These are phyloP conservation scores for Penicillium hesseltinei DNA, from an alignment of 2,329 filamentous ascomycete genomes.

Conservation along the genomic window DNA sequence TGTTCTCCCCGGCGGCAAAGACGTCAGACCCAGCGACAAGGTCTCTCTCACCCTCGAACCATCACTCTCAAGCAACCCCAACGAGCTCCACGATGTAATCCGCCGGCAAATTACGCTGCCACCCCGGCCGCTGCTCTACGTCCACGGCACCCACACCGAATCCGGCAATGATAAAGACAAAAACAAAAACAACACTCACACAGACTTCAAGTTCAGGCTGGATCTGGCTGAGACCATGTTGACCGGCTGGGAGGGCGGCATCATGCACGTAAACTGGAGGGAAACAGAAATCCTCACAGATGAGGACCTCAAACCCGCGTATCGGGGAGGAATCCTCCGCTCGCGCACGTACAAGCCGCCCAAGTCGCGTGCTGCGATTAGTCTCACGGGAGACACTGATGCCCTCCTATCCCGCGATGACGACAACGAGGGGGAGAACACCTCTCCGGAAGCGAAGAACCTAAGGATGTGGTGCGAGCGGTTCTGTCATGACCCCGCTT, in stretches of 20 bases:
- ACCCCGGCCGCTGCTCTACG: conserved; percentile 17
- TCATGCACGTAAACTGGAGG: conserved; percentile 5
- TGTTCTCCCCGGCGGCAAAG: conserved; percentile 12
- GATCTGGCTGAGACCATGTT: conserved; percentile 27
- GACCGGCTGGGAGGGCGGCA: conserved; percentile 20
- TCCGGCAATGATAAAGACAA: conserved; percentile 13
- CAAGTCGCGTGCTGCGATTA: background rate
- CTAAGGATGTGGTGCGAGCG: conserved; percentile 35
- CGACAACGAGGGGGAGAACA: background rate
- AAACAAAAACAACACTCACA: conserved; percentile 7
- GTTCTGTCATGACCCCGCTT: conserved; percentile 35
- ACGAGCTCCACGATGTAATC: conserved; percentile 17
- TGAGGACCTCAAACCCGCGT: conserved; percentile 12
- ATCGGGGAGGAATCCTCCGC: conserved; percentile 20
- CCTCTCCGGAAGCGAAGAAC: background rate
- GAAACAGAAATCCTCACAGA: conserved; percentile 13
- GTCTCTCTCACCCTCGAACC: conserved; percentile 14
- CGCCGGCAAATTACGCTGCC: conserved; percentile 22
- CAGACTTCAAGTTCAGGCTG: conserved; percentile 22
- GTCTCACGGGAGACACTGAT: conserved; percentile 11
- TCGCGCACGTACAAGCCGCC: conserved; percentile 18
- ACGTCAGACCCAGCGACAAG: conserved; percentile 6
- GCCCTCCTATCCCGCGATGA: conserved; percentile 12
- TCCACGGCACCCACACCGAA: conserved; percentile 20
- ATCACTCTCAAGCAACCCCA: conserved; percentile 14